phyloP scores from a whole-genome alignment of 352 stramenopile species.

The Phytophthora vignae region DNA sequence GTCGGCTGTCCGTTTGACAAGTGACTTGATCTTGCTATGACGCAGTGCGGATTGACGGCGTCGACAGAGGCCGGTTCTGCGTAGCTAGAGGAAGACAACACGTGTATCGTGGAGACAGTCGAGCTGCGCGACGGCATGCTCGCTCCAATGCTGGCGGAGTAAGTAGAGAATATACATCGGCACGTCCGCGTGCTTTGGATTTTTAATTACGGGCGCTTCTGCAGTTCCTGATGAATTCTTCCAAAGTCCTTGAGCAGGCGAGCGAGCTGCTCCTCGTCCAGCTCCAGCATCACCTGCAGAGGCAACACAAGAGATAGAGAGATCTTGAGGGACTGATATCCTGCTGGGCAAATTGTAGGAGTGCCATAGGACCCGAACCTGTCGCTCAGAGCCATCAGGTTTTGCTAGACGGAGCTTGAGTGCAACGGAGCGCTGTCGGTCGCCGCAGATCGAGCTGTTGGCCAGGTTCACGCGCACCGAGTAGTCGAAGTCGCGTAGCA shows the following conservation, averaged over 20 bases:
- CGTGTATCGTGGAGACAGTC: constrained; percentile 22
- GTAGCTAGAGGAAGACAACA: constrained; percentile 15
- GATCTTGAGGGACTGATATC: constrained; percentile 4
- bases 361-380: constrained; percentile 29
- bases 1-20: constrained; percentile 5
- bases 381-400: constrained; percentile 37
- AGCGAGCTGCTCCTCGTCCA: constrained; percentile 49
- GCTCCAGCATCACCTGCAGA: constrained; percentile 57
- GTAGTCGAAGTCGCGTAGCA: constrained; percentile 76
- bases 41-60: background rate
- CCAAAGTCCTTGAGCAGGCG: constrained; percentile 50
- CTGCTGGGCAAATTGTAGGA: background rate
- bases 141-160: constrained; percentile 10
- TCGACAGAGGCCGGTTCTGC: background rate
- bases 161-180: constrained; percentile 45
- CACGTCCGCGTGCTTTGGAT: constrained; percentile 29
- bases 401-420: constrained; percentile 63
- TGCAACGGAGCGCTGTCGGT: constrained; percentile 47
- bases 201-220: constrained; percentile 27
- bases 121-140: constrained; percentile 5
- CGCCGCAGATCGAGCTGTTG: constrained; percentile 63
- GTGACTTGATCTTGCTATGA: constrained; percentile 12
- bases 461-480: constrained; percentile 74
- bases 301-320: background rate
- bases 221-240: constrained; percentile 41